Percentiles rank a stretch among this genome's conserved stretches.
Conservation (phyloP, 2,329 filamentous ascomycete genomes). For the Aulographum hederae region DNA sequence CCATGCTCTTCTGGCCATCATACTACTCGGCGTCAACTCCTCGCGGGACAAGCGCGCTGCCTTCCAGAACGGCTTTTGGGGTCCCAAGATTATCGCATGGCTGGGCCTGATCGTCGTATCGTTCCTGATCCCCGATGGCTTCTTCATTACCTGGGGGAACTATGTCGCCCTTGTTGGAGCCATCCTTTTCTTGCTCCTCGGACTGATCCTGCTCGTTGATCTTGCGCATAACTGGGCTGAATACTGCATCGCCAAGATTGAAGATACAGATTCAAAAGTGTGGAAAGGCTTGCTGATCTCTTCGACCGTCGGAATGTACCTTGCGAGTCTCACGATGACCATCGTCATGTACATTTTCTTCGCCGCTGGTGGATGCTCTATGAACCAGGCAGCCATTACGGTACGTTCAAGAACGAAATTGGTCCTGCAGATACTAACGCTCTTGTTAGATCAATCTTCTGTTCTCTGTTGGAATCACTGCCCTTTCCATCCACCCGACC, state of each 20-base stretch:
- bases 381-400: slow-evolving; percentile 94
- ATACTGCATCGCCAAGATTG: slow-evolving; percentile 85
- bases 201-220: slow-evolving; percentile 81
- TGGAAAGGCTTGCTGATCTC: slow-evolving; percentile 84
- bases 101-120: slow-evolving; percentile 70
- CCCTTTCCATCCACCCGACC: slow-evolving; percentile 72
- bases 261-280: slow-evolving; percentile 63
- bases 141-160: slow-evolving; percentile 93
- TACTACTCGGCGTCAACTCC: slow-evolving; percentile 71
- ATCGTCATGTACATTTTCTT: slow-evolving; percentile 97
- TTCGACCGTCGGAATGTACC: slow-evolving; percentile 85
- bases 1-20: slow-evolving; percentile 67
- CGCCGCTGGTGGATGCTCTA: slow-evolving; percentile 59
- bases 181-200: slow-evolving; percentile 84
- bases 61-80: slow-evolving; percentile 98
- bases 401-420: slow-evolving; percentile 20
- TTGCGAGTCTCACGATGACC: slow-evolving; percentile 81
- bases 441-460: slow-evolving; percentile 55
- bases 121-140: slow-evolving; percentile 86
- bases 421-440: no score
- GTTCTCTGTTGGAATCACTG: slow-evolving; percentile 61
- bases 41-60: slow-evolving; percentile 75
- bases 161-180: slow-evolving; percentile 78
- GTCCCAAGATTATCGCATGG: slow-evolving; percentile 87
- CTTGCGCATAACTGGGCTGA: slow-evolving; percentile 95